Evolutionary conservation across 352 stramenopile genomes (phyloP).

Genomic region (Thraustochytrium striatum): DNA sequence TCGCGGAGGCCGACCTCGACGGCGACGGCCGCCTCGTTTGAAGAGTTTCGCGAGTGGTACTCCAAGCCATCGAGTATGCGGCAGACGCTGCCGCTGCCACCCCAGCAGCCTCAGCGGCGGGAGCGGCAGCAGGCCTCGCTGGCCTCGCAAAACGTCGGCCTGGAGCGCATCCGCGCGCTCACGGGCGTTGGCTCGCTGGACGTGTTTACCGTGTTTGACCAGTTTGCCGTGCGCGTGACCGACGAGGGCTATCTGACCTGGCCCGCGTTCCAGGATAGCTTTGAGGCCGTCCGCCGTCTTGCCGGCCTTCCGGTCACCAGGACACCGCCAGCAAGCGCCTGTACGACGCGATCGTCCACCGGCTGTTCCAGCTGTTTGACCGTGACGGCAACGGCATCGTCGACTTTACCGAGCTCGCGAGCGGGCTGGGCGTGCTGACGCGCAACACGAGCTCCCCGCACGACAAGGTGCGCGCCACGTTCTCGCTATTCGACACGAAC

Average conservation of each 20-base stretch:
- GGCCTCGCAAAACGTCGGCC: neutral
- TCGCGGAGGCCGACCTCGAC: slow-evolving; percentile 72
- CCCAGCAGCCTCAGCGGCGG: no score
- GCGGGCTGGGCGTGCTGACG: slow-evolving; percentile 44
- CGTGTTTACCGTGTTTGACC: slow-evolving; percentile 62
- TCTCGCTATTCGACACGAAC: slow-evolving; percentile 55
- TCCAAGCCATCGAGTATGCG: slow-evolving; percentile 4
- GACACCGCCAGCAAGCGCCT: neutral
- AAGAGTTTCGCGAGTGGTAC: slow-evolving; percentile 79
- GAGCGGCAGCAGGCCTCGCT: neutral
- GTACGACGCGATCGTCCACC: neutral
- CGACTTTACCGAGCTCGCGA: slow-evolving; percentile 52
- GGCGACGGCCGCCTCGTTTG: slow-evolving; percentile 71
- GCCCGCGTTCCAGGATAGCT: slow-evolving; percentile 45
- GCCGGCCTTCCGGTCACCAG: slow-evolving; percentile 6
- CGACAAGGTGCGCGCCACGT: slow-evolving; percentile 17
- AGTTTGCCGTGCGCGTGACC: slow-evolving; percentile 51
- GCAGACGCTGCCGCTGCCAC: neutral
- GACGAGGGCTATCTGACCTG: slow-evolving; percentile 48
- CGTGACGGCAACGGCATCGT: slow-evolving; percentile 50
- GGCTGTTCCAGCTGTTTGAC: slow-evolving; percentile 53
- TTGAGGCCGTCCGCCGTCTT: slow-evolving; percentile 11
- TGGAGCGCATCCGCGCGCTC: slow-evolving; percentile 71
- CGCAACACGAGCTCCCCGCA: neutral
- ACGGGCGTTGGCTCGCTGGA: slow-evolving; percentile 74